phyloP scores from a whole-genome alignment of 2,329 filamentous ascomycete genomes.

The Sclerotinia nivalis region DNA sequence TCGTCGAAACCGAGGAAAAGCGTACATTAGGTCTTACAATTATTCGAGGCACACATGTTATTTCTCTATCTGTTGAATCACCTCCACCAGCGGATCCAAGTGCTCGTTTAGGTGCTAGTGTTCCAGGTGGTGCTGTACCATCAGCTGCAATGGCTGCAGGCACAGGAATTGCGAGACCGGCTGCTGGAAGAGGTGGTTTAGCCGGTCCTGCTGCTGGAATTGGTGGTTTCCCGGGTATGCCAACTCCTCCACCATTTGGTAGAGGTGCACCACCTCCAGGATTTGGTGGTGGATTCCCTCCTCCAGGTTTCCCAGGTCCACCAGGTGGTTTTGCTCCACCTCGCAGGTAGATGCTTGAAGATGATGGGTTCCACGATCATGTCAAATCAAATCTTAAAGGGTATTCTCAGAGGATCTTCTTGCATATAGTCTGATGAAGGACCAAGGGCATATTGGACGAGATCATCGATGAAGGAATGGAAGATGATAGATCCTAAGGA shows the following conservation, averaged over 20 bases:
- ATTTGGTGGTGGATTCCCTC: slow-evolving; percentile 52
- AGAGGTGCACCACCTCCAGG: slow-evolving; percentile 49
- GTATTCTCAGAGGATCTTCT: not conserved
- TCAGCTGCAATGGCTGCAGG: slow-evolving; percentile 72
- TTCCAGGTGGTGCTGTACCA: slow-evolving; percentile 57
- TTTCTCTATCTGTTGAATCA: slow-evolving; percentile 92
- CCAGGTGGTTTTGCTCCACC: slow-evolving; percentile 50
- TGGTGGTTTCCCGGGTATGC: slow-evolving; percentile 65
- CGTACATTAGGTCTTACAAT: slow-evolving; percentile 94
- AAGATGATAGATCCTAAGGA: slow-evolving; percentile 17
- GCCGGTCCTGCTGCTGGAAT: slow-evolving; percentile 86
- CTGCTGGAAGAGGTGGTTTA: slow-evolving; percentile 87
- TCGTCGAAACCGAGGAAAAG: slow-evolving; percentile 92
- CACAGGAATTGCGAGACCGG: slow-evolving; percentile 86
- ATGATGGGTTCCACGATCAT: slow-evolving; percentile 15
- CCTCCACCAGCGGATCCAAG: slow-evolving; percentile 93
- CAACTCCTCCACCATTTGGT: slow-evolving; percentile 51
- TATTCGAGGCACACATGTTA: slow-evolving; percentile 89
- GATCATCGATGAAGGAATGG: slow-evolving; percentile 18
- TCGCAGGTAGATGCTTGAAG: slow-evolving; percentile 37
- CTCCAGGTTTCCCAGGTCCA: slow-evolving; percentile 49
- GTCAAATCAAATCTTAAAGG: not conserved
- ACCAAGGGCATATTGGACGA: not conserved
- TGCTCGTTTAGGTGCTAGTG: slow-evolving; percentile 78
- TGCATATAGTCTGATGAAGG: slow-evolving; percentile 2